These are phyloP conservation scores for Boletus sp. DNA, from an alignment of 768 basidiomycete species.

Conservation along the genomic window DNA sequence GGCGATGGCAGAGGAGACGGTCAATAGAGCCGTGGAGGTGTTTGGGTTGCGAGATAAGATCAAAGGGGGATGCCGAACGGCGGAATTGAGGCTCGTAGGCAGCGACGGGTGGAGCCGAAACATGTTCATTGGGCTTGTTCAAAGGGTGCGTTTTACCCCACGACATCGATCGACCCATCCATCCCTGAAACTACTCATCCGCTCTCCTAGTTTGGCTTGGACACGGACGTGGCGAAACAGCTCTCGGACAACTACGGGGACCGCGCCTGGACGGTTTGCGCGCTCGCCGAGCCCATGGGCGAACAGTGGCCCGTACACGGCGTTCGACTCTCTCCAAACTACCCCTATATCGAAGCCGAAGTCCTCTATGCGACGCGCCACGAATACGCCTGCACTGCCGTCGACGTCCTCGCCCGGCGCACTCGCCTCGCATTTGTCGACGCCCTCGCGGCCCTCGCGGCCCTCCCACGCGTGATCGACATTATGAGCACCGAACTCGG, in stretches of 20 bases:
- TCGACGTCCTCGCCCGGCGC: slow-evolving; percentile 90
- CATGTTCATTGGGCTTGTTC: slow-evolving; percentile 96
- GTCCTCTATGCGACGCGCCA: slow-evolving; percentile 82
- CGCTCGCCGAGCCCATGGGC: slow-evolving; percentile 73
- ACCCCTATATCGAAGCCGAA: slow-evolving; percentile 93
- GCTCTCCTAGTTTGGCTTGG: slow-evolving; percentile 69
- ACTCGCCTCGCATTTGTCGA: slow-evolving; percentile 95
- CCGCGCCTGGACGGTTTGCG: slow-evolving; percentile 92
- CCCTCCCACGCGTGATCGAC: slow-evolving; percentile 83
- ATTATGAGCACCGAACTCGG: slow-evolving; percentile 85
- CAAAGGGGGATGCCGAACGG: slow-evolving; percentile 70
- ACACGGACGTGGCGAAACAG: slow-evolving; percentile 90
- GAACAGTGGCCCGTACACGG: slow-evolving; percentile 86
- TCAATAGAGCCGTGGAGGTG: slow-evolving; percentile 79
- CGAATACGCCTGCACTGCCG: slow-evolving; percentile 91
- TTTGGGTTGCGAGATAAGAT: slow-evolving; percentile 61
- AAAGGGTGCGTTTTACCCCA: slow-evolving; percentile 53
- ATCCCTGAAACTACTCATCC: neutral
- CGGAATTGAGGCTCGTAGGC: slow-evolving; percentile 78
- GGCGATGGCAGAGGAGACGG: slow-evolving; percentile 93
- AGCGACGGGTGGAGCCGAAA: slow-evolving; percentile 92
- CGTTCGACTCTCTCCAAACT: slow-evolving; percentile 59
- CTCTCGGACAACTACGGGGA: slow-evolving; percentile 94
- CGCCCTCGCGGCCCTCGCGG: slow-evolving; percentile 76
- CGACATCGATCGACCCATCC: too few relatives aligned